Evolutionary conservation across 331 rosid genomes (phyloP).

Genomic region (Dryas integrifolia): DNA sequence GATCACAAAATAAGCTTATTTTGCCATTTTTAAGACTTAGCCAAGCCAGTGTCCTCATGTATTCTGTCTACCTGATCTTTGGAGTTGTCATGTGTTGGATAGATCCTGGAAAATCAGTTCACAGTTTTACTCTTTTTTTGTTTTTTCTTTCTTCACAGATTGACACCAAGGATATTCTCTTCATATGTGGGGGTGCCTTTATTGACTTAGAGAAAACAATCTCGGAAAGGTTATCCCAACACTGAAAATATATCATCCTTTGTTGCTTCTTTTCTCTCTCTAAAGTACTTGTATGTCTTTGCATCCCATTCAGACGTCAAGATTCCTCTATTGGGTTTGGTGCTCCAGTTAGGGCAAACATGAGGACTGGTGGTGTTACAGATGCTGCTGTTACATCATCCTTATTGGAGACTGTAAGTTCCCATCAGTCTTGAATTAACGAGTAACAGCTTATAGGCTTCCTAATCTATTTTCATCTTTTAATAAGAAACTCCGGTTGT

Average conservation of each 20-base stretch:
- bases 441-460: slow-evolving; percentile 20
- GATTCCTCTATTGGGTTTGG: slow-evolving; percentile 99
- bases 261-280: background rate
- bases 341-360: slow-evolving; percentile 88
- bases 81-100: background rate
- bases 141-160: slow-evolving; percentile 51
- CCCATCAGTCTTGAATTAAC: slow-evolving; percentile 17
- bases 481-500: background rate
- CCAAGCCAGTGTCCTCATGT: background rate
- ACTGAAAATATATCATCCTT: slow-evolving; percentile 10
- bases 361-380: slow-evolving; percentile 80
- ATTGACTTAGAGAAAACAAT: slow-evolving; percentile 93
- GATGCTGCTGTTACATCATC: slow-evolving; percentile 78
- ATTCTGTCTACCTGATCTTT: background rate
- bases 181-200: slow-evolving; percentile 97
- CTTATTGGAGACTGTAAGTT: slow-evolving; percentile 77
- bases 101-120: slow-evolving; percentile 7
- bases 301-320: slow-evolving; percentile 58
- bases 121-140: slow-evolving; percentile 4
- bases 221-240: slow-evolving; percentile 78
- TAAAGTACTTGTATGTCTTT: slow-evolving; percentile 22
- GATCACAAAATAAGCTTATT: background rate
- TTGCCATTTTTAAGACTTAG: background rate
- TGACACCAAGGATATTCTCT: slow-evolving; percentile 95
- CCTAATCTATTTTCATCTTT: background rate